Evolutionary conservation across 2,329 filamentous ascomycete species (phyloP).

Genomic region (Neophaeococcomyces mojaviensis): DNA sequence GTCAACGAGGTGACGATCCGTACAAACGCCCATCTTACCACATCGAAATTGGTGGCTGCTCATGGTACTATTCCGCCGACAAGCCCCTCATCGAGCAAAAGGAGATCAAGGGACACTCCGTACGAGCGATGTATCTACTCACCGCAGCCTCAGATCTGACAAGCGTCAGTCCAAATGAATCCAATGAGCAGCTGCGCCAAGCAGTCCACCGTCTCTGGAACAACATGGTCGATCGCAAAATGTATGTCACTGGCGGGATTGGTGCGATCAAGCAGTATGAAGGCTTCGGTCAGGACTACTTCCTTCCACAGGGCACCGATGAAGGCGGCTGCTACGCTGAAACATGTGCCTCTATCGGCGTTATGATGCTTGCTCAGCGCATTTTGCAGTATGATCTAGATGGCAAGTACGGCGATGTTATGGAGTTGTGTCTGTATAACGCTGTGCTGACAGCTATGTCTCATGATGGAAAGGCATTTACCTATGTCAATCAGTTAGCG

Average conservation of each 20-base stretch:
- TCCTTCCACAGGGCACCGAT: slow-evolving; percentile 51
- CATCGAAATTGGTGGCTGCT: slow-evolving; percentile 4
- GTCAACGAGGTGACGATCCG: slow-evolving; percentile 43
- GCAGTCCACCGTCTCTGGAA: slow-evolving; percentile 47
- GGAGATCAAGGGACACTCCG: slow-evolving; percentile 52
- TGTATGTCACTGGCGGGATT: slow-evolving; percentile 57
- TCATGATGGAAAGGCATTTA: slow-evolving; percentile 50
- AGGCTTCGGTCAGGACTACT: slow-evolving; percentile 54
- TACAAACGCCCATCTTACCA: slow-evolving; percentile 39
- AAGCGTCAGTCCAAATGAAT: slow-evolving; percentile 18
- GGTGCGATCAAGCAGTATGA: slow-evolving; percentile 53
- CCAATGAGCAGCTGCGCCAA: slow-evolving; percentile 26
- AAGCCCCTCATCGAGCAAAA: slow-evolving; percentile 47
- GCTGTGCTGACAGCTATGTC: slow-evolving; percentile 52
- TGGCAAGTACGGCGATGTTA: slow-evolving; percentile 48
- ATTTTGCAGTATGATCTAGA: slow-evolving; percentile 49
- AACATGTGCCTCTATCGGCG: slow-evolving; percentile 53
- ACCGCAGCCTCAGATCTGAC: slow-evolving; percentile 52
- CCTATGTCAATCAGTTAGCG: slow-evolving; percentile 55
- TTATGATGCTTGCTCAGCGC: slow-evolving; percentile 54
- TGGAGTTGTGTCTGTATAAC: slow-evolving; percentile 57
- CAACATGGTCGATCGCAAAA: slow-evolving; percentile 55
- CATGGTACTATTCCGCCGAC: slow-evolving; percentile 53
- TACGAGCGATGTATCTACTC: slow-evolving; percentile 54
- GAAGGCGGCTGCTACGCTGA: slow-evolving; percentile 58